Evolutionary conservation across 208 protist species (phyloP), one percentile per base, ranked within the genome.

Genomic region (Trypanosoma lewisi): DNA sequence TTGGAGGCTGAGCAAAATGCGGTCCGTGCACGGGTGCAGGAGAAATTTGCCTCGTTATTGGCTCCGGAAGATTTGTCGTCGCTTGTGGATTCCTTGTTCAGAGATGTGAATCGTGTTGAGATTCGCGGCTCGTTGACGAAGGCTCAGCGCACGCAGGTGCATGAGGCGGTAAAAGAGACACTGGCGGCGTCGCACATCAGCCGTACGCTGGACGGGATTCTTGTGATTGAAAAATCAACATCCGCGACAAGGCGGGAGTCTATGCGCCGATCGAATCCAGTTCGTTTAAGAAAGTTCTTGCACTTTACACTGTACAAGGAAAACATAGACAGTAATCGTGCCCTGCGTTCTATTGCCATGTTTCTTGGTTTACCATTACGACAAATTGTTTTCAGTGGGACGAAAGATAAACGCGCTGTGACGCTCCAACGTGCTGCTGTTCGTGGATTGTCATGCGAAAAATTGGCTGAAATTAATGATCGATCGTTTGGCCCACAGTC

Each of bases 241-340:
- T 73, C 73, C 4, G 74, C 74, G 14, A 82, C 78, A 19, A 81
- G 81, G 21, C 76, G 83, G 12, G 85, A 90, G 45, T 70, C 78
- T 44, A 53, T 63, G 23, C 87, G 85, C 12, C 87, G 90, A 28
- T 86, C 78, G 8, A 75, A 72, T 42, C 77, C 83, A n/a, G 0
- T 77, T 0, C 52, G 53, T 4, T 41, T 57, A 41, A 70, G 69
- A 0, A 67, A 63, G 25, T 96, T 84, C 57, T 75, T 91, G 42
- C 92, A 96, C 63, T 98, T 97, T 65, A 97, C 91, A 1, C 62
- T 98, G 0, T 96, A 97, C 76, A 98, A 98, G 75, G 93, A 98
- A 67, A 97, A 98, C 65, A 76, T 84, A 0, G 96, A 98, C 67
- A 96, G 87, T 49, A 79, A 82, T 36, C 74, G 87, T 47, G 91